Conservation (phyloP, 192 early-diverging fungal genomes). For the Mortierella alpina region DNA sequence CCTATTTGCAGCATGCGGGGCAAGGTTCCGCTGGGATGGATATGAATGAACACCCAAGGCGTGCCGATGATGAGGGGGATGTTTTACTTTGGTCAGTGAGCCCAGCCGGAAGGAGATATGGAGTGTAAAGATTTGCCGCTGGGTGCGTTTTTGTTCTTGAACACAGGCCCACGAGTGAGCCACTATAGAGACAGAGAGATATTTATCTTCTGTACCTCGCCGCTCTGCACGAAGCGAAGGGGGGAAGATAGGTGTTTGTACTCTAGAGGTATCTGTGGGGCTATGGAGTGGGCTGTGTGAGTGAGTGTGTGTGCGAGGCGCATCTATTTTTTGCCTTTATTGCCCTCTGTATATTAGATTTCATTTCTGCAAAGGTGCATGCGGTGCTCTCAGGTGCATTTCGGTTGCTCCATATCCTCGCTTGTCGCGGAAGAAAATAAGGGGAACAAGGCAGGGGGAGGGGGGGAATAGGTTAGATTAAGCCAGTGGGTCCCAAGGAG, state of each 20-base stretch:
- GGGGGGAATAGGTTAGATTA: neutral
- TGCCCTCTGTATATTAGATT: slow-evolving; percentile 4
- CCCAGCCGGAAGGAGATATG: neutral
- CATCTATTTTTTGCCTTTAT: neutral
- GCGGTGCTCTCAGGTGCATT: no score
- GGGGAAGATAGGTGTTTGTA: neutral
- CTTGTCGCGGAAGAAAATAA: slow-evolving; percentile 24
- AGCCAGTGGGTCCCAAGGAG: neutral
- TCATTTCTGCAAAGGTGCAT: neutral
- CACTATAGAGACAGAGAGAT: no score
- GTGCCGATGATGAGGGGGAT: no score
- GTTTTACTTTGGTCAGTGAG: neutral
- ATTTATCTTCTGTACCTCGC: no score
- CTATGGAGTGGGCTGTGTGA: neutral
- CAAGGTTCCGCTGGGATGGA: no score
- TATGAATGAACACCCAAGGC: no score
- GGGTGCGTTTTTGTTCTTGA: no score
- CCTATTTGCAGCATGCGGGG: neutral
- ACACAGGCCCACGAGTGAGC: no score
- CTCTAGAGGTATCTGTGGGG: neutral
- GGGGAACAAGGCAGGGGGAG: neutral
- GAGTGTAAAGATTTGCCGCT: neutral
- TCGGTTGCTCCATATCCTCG: no score
- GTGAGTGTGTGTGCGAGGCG: neutral
- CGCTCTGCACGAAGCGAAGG: no score